These are phyloP conservation scores for Fraxinus latifolia DNA, from an alignment of 305 asterid genomes.

Conservation along the genomic window DNA sequence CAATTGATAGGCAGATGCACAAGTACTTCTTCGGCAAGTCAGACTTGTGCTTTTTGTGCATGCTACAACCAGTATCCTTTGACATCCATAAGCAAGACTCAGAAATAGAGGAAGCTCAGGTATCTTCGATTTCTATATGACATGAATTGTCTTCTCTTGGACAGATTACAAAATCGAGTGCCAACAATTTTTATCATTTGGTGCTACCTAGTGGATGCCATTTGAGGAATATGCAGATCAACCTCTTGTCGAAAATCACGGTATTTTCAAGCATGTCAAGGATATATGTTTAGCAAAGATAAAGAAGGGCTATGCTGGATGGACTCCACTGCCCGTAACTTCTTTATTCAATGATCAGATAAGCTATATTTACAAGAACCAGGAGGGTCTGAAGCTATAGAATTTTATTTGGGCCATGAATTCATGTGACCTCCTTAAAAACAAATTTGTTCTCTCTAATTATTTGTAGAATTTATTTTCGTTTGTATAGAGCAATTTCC, in stretches of 20 bases:
- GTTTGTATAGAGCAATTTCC: not conserved
- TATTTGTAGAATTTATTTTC: not conserved
- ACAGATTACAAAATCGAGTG: not conserved
- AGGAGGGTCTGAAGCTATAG: slow-evolving; percentile 30
- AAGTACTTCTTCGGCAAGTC: slow-evolving; percentile 55
- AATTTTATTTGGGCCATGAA: not conserved
- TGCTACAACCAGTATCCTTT: slow-evolving; percentile 61
- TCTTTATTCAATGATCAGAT: slow-evolving; percentile 36
- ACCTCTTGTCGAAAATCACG: slow-evolving; percentile 35
- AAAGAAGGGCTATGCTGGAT: slow-evolving; percentile 48
- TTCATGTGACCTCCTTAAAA: not conserved
- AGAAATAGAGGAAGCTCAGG: slow-evolving; percentile 80
- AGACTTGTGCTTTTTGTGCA: slow-evolving; percentile 55
- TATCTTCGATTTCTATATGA: slow-evolving; percentile 13
- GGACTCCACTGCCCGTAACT: slow-evolving; percentile 44
- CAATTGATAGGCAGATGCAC: slow-evolving; percentile 60
- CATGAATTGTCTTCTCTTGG: not conserved
- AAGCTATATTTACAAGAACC: slow-evolving; percentile 52
- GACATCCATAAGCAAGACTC: slow-evolving; percentile 64
- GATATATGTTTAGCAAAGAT: slow-evolving; percentile 53
- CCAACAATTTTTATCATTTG: not conserved
- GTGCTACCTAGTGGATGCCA: slow-evolving; percentile 63
- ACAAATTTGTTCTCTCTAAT: not conserved
- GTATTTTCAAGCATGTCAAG: slow-evolving; percentile 46
- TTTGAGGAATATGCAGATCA: slow-evolving; percentile 57